Evolutionary conservation across 164 flowering plant genomes (phyloP), one percentile per base, ranked within the genome.

Genomic region (Piper betle): DNA sequence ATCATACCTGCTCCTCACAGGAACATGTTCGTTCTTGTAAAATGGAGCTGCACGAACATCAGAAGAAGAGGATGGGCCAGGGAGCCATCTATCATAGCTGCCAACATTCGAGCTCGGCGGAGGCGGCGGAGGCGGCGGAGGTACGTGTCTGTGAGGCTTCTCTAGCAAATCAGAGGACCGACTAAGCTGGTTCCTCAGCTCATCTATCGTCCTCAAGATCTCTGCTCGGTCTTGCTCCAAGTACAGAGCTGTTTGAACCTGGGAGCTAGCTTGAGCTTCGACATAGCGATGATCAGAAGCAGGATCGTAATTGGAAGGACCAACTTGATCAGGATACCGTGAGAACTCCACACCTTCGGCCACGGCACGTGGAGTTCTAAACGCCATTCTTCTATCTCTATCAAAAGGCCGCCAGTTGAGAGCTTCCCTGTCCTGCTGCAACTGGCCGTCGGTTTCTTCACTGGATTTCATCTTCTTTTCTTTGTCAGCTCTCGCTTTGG

Each of bases 191-290:
- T 82, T 79, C 70, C 78, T 82, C 58, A 90, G 71, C 73, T 90
- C 94, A 58, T 93, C 86, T 33, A 90, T 74, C 76, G 80, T 80
- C 64, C 81, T 79, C 43, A 85, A 62, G 46, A 93, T 84, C 71
- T 83, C 91, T 40, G 79, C 84, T 69, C 84, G 78, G 61, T 85
- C 91, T 62, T 74, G 77, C 55, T 83, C 85, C 19, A 82, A 75
- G 63, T 62, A 58, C 66, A 68, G 76, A 55, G 81, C 75, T 60
- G 70, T 78, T 37, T 62, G 33, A 25, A 2, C 33, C 33, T 25
- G 53, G 55, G 64, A 17, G 4, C 55, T 57, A 63, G 71, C 75
- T 0, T 16, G 9, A 37, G 57, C 66, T 54, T 17, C 78, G 4
- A 64, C 76, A 68, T 65, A 68, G 18, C 71, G 55, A 63, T 73